Base-by-base conservation (phyloP, 2,329 filamentous ascomycete species). In the Curvularia verruculosa region DNA sequence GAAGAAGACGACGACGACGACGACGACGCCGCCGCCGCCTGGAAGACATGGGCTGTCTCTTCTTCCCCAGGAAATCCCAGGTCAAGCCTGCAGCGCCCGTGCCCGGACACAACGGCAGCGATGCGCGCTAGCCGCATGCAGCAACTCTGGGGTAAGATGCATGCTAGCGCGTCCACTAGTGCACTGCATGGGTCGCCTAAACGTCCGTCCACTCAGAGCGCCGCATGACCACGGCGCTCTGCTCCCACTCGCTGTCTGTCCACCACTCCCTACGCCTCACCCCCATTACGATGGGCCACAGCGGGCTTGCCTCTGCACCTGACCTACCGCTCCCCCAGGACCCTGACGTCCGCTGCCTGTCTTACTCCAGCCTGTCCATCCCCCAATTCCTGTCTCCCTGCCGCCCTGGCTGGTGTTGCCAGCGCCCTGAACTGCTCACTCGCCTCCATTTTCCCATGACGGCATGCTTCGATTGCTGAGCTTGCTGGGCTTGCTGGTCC, bases 281-380 rank as follows among this genome's bases (percentile, higher is more conserved):
- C 61, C 62, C 28, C 65, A 60, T 67, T 60, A 52, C 60, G 60
- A 31, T 60, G 65, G 61, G 61, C 53, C 60, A 37, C 52, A 45
- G 58, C 58, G 61, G 60, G 52, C 60, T 62, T 60, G 47, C 23
- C 49, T 44, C 49, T 59, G 64, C 71, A 74, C 68, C 64, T 75
- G 71, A 75, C 71, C 70, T 54, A 63, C 50, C 29, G 18, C 49
- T 29, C 28, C 45, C 60, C 47, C 56, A 36, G 62, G 52, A 54
- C 65, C 70, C 69, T 68, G 61, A 63, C 64, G 63, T 57, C 58
- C 51, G 46, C 60, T 55, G 56, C 58, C 60, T 54, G 54, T 58
- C 39, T 2, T 12, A 12, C 15, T 13, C 29, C 10, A 31, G 10
- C 29, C 29, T 31, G 26, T 8, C 29, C 29, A 3, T 31, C 29